Evolutionary conservation across 805 yeast species (phyloP).

Genomic region (Candida hispaniensis): DNA sequence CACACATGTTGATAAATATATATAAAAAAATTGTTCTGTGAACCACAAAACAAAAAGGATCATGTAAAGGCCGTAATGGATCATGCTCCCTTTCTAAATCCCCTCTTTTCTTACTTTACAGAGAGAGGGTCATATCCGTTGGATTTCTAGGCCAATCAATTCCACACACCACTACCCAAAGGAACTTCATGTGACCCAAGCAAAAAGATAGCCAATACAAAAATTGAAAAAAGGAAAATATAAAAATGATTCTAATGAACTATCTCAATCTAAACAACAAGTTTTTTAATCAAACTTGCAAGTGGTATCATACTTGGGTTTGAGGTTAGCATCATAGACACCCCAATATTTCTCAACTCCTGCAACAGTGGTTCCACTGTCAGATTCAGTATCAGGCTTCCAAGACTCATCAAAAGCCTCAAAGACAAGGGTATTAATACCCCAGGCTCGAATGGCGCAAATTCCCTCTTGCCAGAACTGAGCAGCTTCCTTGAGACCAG

Average conservation of each 20-base stretch:
- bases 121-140: too few species aligned
- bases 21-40: too few species aligned
- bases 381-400: conserved; percentile 85
- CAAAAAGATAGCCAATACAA: too few species aligned
- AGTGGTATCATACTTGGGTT: conserved; percentile 26
- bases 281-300: conserved; percentile 20
- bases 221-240: too few species aligned
- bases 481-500: conserved; percentile 63
- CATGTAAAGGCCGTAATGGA: too few species aligned
- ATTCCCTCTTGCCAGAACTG: conserved; percentile 78
- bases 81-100: too few species aligned
- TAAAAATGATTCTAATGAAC: background rate
- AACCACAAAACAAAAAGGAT: too few species aligned
- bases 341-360: conserved; percentile 93
- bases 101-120: too few species aligned
- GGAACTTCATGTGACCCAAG: too few species aligned
- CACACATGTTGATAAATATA: too few species aligned
- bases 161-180: too few species aligned
- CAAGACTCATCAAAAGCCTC: conserved; percentile 95
- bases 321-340: conserved; percentile 43
- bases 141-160: too few species aligned
- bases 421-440: conserved; percentile 81
- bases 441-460: conserved; percentile 94
- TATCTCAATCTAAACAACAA: background rate
- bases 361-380: conserved; percentile 38